These are phyloP conservation scores for Pyrenophora graminea DNA, from an alignment of 2,329 filamentous ascomycete species.

Conservation along the genomic window DNA sequence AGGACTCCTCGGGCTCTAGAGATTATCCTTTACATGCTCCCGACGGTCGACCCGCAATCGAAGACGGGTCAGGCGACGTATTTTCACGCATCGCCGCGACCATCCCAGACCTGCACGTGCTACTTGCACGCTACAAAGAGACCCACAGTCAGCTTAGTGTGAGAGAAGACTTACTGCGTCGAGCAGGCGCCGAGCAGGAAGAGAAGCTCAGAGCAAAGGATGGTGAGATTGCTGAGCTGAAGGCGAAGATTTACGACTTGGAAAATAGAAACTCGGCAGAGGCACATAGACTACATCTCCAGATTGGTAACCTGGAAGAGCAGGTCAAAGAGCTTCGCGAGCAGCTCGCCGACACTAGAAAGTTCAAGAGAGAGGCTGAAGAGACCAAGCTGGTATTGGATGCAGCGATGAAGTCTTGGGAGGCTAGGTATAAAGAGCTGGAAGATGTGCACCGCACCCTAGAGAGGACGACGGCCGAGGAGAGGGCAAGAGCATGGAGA, in stretches of 20 bases:
- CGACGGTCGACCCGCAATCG: conserved; percentile 40
- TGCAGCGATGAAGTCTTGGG: conserved; percentile 46
- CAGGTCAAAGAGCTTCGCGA: conserved; percentile 58
- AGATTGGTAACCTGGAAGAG: conserved; percentile 57
- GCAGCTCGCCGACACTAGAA: conserved; percentile 50
- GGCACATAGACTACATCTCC: conserved; percentile 55
- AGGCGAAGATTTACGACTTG: conserved; percentile 55
- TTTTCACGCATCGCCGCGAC: conserved; percentile 46
- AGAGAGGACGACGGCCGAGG: conserved; percentile 46
- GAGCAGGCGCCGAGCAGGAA: conserved; percentile 55
- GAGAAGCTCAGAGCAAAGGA: conserved; percentile 59
- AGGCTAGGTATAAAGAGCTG: conserved; percentile 50
- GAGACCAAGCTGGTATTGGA: conserved; percentile 37
- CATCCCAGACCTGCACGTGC: conserved; percentile 45
- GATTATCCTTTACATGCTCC: conserved; percentile 37
- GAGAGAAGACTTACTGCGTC: conserved; percentile 55
- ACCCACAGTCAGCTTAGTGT: conserved; percentile 56
- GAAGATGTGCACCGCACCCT: conserved; percentile 46
- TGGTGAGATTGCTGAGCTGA: conserved; percentile 56
- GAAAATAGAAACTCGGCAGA: conserved; percentile 57
- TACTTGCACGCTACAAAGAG: conserved; percentile 54
- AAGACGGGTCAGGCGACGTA: conserved; percentile 45
- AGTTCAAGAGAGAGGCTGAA: conserved; percentile 47
- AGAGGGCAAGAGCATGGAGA: conserved; percentile 38
- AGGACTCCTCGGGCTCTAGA: conserved; percentile 45